These are phyloP conservation scores for Exobasidium rhododendri DNA, from an alignment of 1,284 basidiomycete species.

Conservation along the genomic window DNA sequence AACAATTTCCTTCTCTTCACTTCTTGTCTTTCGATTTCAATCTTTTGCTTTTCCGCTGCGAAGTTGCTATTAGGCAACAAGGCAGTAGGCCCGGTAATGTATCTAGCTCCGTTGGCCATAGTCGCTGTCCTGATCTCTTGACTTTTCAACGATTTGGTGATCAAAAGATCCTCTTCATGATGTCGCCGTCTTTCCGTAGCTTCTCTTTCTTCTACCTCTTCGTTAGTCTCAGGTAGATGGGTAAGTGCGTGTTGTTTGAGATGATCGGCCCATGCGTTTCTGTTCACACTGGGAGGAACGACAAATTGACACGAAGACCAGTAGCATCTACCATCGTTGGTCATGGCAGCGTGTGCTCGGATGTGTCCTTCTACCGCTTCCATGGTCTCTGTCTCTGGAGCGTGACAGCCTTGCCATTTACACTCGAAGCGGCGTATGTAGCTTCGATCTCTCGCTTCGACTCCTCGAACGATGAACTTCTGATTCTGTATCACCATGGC, in stretches of 20 bases:
- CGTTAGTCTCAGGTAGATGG: conserved; percentile 11
- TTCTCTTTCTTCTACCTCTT: conserved; percentile 2
- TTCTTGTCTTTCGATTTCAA: conserved; percentile 6
- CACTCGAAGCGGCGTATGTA: conserved; percentile 23
- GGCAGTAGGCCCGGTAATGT: neutral
- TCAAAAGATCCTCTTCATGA: neutral
- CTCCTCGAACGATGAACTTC: conserved; percentile 75
- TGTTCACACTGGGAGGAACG: conserved; percentile 12
- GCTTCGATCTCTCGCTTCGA: conserved; percentile 56
- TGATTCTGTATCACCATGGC: conserved; percentile 74
- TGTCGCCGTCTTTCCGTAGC: neutral
- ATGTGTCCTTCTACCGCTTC: conserved; percentile 33
- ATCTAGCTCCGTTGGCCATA: conserved; percentile 3
- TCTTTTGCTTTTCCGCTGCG: neutral
- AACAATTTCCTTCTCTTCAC: neutral
- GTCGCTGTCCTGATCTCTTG: neutral
- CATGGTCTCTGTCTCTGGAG: conserved; percentile 24
- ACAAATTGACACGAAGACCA: conserved; percentile 37
- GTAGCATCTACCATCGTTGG: conserved; percentile 33
- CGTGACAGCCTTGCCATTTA: conserved; percentile 37
- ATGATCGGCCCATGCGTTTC: conserved; percentile 13
- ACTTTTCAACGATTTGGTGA: conserved; percentile 3
- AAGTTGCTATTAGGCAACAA: neutral
- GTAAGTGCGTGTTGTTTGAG: conserved; percentile 17
- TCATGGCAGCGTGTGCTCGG: conserved; percentile 27